Conservation (phyloP, 306 rosid species). For the Trifolium fragiferum region DNA sequence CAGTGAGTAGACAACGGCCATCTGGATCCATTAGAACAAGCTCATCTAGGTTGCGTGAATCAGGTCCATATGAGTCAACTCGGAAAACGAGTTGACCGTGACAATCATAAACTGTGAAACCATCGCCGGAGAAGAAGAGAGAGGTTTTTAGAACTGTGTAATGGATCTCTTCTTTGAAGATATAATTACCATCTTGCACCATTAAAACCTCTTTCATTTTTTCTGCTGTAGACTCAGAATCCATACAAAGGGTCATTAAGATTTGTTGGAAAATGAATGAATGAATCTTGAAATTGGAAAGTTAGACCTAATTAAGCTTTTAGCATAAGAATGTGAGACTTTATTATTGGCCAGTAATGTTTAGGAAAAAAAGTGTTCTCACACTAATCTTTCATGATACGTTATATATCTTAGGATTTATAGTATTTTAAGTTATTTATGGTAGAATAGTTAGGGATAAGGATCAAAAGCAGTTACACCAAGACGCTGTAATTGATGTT, state of each 20-base stretch:
- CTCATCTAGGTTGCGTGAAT: slow-evolving; percentile 59
- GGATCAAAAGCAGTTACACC: too few species aligned
- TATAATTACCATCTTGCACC: slow-evolving; percentile 45
- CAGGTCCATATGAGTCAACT: slow-evolving; percentile 83
- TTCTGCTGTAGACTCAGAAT: not conserved
- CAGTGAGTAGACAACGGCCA: slow-evolving; percentile 88
- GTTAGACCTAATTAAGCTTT: not conserved
- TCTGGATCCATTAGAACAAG: slow-evolving; percentile 88
- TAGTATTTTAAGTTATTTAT: not conserved
- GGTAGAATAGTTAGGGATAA: too few species aligned
- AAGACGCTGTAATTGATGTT: too few species aligned
- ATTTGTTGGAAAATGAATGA: too few species aligned
- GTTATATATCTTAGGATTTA: not conserved
- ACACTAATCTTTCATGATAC: not conserved
- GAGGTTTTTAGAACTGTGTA: slow-evolving; percentile 88
- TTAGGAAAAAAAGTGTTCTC: not conserved
- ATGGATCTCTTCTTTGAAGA: slow-evolving; percentile 61
- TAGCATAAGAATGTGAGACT: not conserved
- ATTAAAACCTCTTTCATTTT: slow-evolving; percentile 44
- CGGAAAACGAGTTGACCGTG: slow-evolving; percentile 74
- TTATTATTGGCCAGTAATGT: not conserved
- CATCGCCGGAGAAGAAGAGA: slow-evolving; percentile 84
- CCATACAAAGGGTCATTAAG: not conserved
- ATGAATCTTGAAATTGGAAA: too few species aligned
- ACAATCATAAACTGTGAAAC: slow-evolving; percentile 77